A percentile compares a stretch with the other conserved stretches of the same genome.
Conservation (phyloP, 176 grass and related monocot genomes). For the Avena eriantha region DNA sequence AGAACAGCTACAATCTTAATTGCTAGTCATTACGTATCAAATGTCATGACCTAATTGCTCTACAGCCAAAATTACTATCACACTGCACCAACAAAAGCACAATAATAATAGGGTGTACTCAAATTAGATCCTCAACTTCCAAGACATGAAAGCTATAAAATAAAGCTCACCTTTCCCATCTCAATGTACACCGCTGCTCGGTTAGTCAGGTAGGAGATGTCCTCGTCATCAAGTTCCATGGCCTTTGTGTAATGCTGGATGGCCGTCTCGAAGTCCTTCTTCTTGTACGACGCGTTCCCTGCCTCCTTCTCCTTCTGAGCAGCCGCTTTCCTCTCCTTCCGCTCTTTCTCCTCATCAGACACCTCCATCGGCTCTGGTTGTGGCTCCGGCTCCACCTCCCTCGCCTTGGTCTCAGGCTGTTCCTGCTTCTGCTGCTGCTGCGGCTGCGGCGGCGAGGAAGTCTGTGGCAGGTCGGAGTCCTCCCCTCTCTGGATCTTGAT, state of each 20-base stretch:
- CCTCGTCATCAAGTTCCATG: slow-evolving; percentile 76
- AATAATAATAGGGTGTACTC: slow-evolving; percentile 1
- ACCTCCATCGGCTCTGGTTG: slow-evolving; percentile 85
- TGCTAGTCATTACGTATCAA: neutral
- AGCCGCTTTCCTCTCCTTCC: slow-evolving; percentile 71
- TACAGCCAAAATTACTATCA: neutral
- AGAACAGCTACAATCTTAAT: neutral
- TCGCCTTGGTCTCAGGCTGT: slow-evolving; percentile 42
- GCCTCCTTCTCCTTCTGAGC: slow-evolving; percentile 84
- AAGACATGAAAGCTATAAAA: slow-evolving; percentile 8
- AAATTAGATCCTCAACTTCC: neutral
- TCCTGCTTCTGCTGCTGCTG: slow-evolving; percentile 18
- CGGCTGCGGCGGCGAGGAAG: slow-evolving; percentile 26
- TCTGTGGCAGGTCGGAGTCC: slow-evolving; percentile 46
- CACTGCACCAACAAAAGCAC: neutral
- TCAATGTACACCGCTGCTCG: slow-evolving; percentile 93
- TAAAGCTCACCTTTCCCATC: slow-evolving; percentile 83
- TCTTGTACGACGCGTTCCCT: slow-evolving; percentile 97
- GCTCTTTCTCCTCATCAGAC: slow-evolving; percentile 53
- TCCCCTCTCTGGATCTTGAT: slow-evolving; percentile 74
- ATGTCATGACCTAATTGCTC: neutral
- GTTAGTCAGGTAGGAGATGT: slow-evolving; percentile 95
- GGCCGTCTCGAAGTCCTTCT: slow-evolving; percentile 93
- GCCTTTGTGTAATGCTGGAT: slow-evolving; percentile 89
- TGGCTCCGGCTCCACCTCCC: slow-evolving; percentile 45